Evolutionary conservation across 768 basidiomycete species (phyloP), one percentile per base, ranked within the genome.

Genomic region (Trametes meyenii): DNA sequence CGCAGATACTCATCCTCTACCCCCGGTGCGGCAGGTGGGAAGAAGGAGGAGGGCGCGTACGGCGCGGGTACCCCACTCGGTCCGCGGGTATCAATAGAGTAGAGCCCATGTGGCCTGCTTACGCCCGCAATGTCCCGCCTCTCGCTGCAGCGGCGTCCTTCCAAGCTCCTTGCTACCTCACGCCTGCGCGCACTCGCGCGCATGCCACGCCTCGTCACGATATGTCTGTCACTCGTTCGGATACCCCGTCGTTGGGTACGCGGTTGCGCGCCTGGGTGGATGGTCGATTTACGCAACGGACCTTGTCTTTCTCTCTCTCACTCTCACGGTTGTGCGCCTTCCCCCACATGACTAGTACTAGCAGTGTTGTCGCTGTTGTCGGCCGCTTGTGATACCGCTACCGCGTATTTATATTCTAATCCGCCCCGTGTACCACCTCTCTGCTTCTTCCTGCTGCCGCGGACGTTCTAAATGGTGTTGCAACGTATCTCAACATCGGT

Each of bases 31-130:
- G 16, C 74, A 77, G 70, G 76, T 71, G 63, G 45, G 19, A 64
- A 76, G 48, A 84, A 80, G 82, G 70, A 67, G 39, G 77, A 83
- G 67, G 77, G 75, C 56, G 76, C 79, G 63, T 85, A 85, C 68
- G 62, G 72, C 36, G 80, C 77, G 49, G 88, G 88, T n/a, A 70
- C 76, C 40, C 79, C 82, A 3, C 71, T 90, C 46, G 80, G 77
- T 38, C 83, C 79, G 62, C 83, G 91, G 62, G 85, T 92, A 73
- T 92, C 90, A 29, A 93, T 94, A 63, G 91, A 94, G 72, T 93
- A 70, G 79, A 26, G 52, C 53, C 19, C 36, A n/a, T 43, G 45
- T n/a, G 21, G n/a, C 12, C 23, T 23, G 11, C 12, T 23, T 23
- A 46, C 45, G 24, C 10, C 45, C n/a, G 43, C 43, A 44, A n/a